Conservation (phyloP, 805 yeast species). For the Yarrowia deformans region DNA sequence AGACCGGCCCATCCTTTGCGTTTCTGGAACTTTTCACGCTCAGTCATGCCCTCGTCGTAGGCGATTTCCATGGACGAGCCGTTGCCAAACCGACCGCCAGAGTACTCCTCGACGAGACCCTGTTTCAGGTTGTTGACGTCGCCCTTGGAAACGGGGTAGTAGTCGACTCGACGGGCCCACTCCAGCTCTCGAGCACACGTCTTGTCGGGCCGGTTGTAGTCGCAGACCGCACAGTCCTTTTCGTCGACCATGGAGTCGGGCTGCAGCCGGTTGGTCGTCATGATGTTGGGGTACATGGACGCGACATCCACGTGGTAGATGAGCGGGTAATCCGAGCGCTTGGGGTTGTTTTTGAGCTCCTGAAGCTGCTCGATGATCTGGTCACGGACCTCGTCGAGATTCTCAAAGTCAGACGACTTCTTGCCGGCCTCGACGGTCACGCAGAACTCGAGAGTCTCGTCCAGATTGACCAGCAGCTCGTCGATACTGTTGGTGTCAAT, state of each 20-base stretch:
- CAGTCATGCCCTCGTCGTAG: slow-evolving; percentile 29
- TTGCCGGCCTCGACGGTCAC: slow-evolving; percentile 77
- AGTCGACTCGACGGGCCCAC: slow-evolving; percentile 99
- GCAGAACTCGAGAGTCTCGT: slow-evolving; percentile 78
- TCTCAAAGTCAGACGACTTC: slow-evolving; percentile 74
- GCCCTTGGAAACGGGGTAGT: slow-evolving; percentile 84
- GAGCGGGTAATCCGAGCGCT: slow-evolving; percentile 76
- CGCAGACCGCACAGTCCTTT: slow-evolving; percentile 96
- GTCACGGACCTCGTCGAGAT: slow-evolving; percentile 75
- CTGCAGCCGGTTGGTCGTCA: slow-evolving; percentile 96
- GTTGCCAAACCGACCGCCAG: slow-evolving; percentile 60
- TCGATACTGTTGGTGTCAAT: slow-evolving; percentile 85
- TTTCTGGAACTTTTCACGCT: slow-evolving; percentile 14
- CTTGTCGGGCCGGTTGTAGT: slow-evolving; percentile 94
- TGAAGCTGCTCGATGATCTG: slow-evolving; percentile 62
- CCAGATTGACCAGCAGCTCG: slow-evolving; percentile 74
- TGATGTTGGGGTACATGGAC: slow-evolving; percentile 98
- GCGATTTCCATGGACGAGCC: slow-evolving; percentile 6
- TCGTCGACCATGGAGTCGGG: slow-evolving; percentile 98
- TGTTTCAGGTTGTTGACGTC: slow-evolving; percentile 91
- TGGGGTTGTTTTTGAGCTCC: slow-evolving; percentile 68
- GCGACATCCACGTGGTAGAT: slow-evolving; percentile 99
- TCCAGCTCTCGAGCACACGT: slow-evolving; percentile 87
- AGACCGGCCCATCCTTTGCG: slow-evolving; percentile 69
- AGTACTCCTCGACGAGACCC: slow-evolving; percentile 78